Percentiles rank a stretch among this genome's conserved stretches.
Evolutionary conservation across 177 flowering plant genomes (phyloP).

Genomic region (Vitis hybrid): DNA sequence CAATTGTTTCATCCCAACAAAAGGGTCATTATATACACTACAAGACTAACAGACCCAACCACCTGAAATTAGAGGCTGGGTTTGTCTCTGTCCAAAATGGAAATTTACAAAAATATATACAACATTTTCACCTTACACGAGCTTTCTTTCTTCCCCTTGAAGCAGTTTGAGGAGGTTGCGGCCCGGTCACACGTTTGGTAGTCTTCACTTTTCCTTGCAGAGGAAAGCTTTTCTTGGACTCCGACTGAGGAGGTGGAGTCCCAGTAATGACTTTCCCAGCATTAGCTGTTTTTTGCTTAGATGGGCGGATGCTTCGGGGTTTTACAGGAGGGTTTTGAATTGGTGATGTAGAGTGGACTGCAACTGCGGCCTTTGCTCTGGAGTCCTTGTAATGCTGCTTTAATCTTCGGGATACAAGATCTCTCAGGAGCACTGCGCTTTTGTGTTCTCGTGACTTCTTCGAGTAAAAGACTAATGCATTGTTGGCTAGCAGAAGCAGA

Average conservation of each 20-base stretch:
- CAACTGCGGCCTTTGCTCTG: constrained; percentile 9
- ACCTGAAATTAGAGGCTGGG: too few species aligned
- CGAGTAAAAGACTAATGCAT: constrained; percentile 71
- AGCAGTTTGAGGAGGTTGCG: constrained; percentile 21
- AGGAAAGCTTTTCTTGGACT: constrained; percentile 26
- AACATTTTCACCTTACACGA: constrained; percentile 26
- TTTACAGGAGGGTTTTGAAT: constrained; percentile 41
- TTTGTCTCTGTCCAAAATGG: background rate
- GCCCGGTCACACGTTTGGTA: constrained; percentile 14
- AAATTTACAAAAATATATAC: constrained; percentile 6
- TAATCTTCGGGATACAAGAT: constrained; percentile 29
- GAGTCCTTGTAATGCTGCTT: constrained; percentile 14
- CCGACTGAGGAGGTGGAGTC: constrained; percentile 19
- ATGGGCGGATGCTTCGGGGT: constrained; percentile 45
- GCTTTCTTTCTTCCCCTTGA: constrained; percentile 37
- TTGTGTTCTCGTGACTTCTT: constrained; percentile 58
- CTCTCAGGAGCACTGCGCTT: constrained; percentile 55
- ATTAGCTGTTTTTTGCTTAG: constrained; percentile 14
- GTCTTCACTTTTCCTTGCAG: constrained; percentile 16
- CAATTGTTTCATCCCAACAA: background rate
- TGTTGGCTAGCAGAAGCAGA: constrained; percentile 69
- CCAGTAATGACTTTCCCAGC: constrained; percentile 8
- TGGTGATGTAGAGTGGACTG: constrained; percentile 11
- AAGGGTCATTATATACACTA: background rate
- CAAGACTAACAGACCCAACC: too few species aligned